Conservation (phyloP, 805 yeast species). For the Vanderwaltozyma polyspora region DNA sequence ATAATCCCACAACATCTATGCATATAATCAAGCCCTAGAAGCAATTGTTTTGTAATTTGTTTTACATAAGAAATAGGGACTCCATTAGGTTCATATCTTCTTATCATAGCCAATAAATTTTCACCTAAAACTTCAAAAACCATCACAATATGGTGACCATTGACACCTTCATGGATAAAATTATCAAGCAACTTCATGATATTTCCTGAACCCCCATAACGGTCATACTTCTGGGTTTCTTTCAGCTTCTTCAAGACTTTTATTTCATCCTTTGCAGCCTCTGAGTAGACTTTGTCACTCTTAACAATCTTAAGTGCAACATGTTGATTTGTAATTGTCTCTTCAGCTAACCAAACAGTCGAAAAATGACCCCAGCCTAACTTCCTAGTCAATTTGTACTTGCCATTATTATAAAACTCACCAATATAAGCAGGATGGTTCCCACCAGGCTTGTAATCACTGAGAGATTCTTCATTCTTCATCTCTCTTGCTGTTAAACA, state of each 20-base stretch:
- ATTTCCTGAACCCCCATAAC: constrained; percentile 51
- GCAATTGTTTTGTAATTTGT: constrained; percentile 71
- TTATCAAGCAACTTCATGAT: constrained; percentile 74
- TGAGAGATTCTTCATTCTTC: constrained; percentile 69
- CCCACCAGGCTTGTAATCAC: constrained; percentile 86
- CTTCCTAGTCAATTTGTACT: constrained; percentile 74
- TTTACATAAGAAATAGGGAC: constrained; percentile 65
- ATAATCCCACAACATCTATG: constrained; percentile 56
- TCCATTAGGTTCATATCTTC: constrained; percentile 63
- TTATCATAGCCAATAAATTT: constrained; percentile 71
- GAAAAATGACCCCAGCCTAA: constrained; percentile 99
- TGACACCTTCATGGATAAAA: constrained; percentile 77
- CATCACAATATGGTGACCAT: constrained; percentile 92
- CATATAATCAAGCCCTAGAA: constrained; percentile 53
- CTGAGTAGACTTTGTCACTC: constrained; percentile 81
- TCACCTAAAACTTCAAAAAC: constrained; percentile 96
- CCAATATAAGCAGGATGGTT: constrained; percentile 91
- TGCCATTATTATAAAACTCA: constrained; percentile 66
- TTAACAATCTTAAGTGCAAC: constrained; percentile 94
- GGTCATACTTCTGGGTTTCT: constrained; percentile 25
- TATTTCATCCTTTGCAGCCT: constrained; percentile 90
- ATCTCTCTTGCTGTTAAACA: background rate
- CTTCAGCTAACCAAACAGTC: constrained; percentile 84
- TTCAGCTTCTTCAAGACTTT: constrained; percentile 50
- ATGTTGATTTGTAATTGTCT: constrained; percentile 43